These are phyloP conservation scores for Didymella exigua DNA, from an alignment of 2,329 filamentous ascomycete genomes.

Conservation along the genomic window DNA sequence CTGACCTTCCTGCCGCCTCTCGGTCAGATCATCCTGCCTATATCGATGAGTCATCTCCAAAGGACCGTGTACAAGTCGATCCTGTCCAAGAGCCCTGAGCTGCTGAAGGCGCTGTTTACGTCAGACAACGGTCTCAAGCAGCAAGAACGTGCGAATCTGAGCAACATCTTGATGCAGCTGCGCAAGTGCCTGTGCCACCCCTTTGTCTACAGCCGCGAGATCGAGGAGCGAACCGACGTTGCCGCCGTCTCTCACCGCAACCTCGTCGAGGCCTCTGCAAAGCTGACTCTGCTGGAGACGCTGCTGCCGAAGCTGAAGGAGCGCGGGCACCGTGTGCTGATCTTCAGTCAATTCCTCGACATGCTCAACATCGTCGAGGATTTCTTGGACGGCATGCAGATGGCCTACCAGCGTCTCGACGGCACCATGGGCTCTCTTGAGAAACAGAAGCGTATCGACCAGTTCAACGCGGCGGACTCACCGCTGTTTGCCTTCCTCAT, in stretches of 20 bases:
- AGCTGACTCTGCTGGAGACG: conserved; percentile 80
- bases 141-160: conserved; percentile 78
- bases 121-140: conserved; percentile 64
- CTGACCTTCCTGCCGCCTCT: conserved; percentile 91
- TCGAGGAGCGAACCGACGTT: conserved; percentile 79
- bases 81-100: conserved; percentile 83
- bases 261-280: conserved; percentile 87
- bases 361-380: conserved; percentile 91
- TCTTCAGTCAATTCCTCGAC: conserved; percentile 93
- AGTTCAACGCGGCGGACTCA: conserved; percentile 86
- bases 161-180: conserved; percentile 94
- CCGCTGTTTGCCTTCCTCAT: conserved; percentile 86
- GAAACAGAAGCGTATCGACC: conserved; percentile 93
- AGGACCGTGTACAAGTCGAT: conserved; percentile 95
- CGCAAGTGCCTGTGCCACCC: conserved; percentile 95
- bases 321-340: conserved; percentile 85
- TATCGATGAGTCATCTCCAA: conserved; percentile 94
- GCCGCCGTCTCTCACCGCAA: conserved; percentile 72
- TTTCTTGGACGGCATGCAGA: conserved; percentile 77
- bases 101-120: conserved; percentile 86
- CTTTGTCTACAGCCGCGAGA: conserved; percentile 87
- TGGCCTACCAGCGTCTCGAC: conserved; percentile 80
- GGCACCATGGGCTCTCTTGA: conserved; percentile 80
- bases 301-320: conserved; percentile 87
- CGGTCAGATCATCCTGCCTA: conserved; percentile 90